Conservation (phyloP, 331 rosid genomes). For the Malus hybrid region DNA sequence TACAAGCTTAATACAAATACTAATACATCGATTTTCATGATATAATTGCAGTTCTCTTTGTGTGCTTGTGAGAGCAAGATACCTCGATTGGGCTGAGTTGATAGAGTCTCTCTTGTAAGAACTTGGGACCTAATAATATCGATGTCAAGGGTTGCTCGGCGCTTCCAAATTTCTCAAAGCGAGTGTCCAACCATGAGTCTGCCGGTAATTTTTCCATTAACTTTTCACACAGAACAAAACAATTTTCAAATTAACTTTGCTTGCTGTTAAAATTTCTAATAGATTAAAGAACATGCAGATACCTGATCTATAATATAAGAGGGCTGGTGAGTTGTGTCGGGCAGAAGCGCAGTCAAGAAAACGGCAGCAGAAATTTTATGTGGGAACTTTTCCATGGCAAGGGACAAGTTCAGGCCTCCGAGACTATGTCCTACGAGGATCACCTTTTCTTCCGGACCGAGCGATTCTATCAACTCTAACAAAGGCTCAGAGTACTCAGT, state of each 20-base stretch:
- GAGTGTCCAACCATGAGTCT: constrained; percentile 40
- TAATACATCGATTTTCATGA: neutral
- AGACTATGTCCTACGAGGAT: constrained; percentile 56
- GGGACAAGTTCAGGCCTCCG: constrained; percentile 46
- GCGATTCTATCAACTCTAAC: constrained; percentile 28
- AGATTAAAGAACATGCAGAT: neutral
- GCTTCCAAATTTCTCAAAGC: constrained; percentile 14
- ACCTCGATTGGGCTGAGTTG: constrained; percentile 60
- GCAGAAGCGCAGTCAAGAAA: constrained; percentile 40
- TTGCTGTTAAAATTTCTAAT: neutral
- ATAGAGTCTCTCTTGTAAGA: constrained; percentile 29
- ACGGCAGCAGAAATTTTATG: constrained; percentile 27
- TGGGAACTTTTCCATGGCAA: constrained; percentile 49
- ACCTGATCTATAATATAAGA: constrained; percentile 38
- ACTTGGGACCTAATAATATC: constrained; percentile 36
- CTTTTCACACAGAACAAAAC: constrained; percentile 20
- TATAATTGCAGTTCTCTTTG: neutral
- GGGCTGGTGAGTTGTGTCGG: constrained; percentile 41
- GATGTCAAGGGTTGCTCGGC: constrained; percentile 9
- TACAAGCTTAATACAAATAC: neutral
- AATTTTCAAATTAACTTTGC: neutral
- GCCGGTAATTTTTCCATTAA: constrained; percentile 9
- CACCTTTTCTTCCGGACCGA: constrained; percentile 34
- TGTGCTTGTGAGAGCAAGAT: constrained; percentile 1
- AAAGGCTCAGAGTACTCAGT: constrained; percentile 44